Evolutionary conservation across 345 rosid genomes (phyloP), one percentile per base, ranked within the genome.

Genomic region (Gossypium australe): DNA sequence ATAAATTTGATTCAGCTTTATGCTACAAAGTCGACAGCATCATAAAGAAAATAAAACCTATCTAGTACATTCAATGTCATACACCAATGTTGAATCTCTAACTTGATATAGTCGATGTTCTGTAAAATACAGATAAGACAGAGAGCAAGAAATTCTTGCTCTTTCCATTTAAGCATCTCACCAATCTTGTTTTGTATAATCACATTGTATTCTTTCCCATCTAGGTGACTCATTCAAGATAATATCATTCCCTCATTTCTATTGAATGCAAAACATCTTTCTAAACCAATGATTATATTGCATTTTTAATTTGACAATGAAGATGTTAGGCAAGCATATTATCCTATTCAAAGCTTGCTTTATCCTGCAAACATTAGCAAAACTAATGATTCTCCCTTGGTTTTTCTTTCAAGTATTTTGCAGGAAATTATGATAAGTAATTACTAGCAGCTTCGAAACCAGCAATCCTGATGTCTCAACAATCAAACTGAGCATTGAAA

Each of bases 211-310:
- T 38, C 55, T 67, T 11, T 67, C 67, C 38, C 71, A 67, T 16
- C 56, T 13, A 67, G 71, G 34, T 47, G 71, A 24, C 44, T 25
- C 58, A 0, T 41, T 11, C 68, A 64, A 64, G n/a, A 60, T 60
- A 12, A 11, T 34, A 34, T 34, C 41, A 12, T 60, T 6, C 41
- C 38, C 17, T 8, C 3, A 16, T 34, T 29, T 34, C 27, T 66
- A 66, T 44, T 44, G 29, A 66, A 44, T 44, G 25, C 12, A 44
- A 11, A 66, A 34, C 49, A 16, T 64, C 25, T 44, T 66, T n/a
- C 70, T 66, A 18, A 66, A 65, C 47, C 12, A 62, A 63, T 9
- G 24, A 63, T 63, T 10, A n/a, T n/a, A n/a, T 64, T 41, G 67
- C 20, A 18, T 8, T 34, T 62, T 16, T 34, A 62, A 29, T 62